Conservation (phyloP, 139 green algal genomes). For the Micractinium sp. region DNA sequence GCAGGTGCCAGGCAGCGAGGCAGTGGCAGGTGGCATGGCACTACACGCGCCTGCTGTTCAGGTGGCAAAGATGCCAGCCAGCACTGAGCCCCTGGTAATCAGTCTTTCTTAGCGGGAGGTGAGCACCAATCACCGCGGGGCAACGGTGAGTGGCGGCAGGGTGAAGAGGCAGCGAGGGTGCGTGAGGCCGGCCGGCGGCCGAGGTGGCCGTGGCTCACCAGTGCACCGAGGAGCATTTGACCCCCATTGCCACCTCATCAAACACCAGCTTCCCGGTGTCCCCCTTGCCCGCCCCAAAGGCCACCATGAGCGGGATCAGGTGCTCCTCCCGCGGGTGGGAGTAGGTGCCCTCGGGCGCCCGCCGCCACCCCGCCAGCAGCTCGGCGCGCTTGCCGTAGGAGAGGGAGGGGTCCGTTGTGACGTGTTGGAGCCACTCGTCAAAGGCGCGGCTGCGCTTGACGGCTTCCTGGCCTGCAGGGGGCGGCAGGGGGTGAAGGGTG, state of each 20-base stretch:
- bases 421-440: conserved; percentile 53
- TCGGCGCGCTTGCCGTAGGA: conserved; percentile 18
- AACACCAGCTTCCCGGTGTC: conserved; percentile 28
- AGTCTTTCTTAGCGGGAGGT: too few relatives aligned
- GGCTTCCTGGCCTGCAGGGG: not conserved
- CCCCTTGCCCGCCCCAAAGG: conserved; percentile 46
- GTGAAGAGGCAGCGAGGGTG: too few relatives aligned
- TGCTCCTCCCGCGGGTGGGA: conserved; percentile 75
- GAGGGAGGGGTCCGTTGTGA: not conserved
- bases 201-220: not conserved
- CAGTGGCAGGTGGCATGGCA: too few relatives aligned
- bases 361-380: conserved; percentile 50
- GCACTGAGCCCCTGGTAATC: too few relatives aligned
- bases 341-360: conserved; percentile 26
- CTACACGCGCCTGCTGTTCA: too few relatives aligned
- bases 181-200: too few relatives aligned
- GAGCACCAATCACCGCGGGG: too few relatives aligned
- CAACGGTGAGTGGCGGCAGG: too few relatives aligned
- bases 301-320: conserved; percentile 69
- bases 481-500: not conserved
- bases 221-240: conserved; percentile 16
- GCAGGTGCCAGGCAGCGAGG: too few relatives aligned
- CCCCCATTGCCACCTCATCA: conserved; percentile 37
- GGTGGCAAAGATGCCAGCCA: too few relatives aligned
- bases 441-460: conserved; percentile 42